Conservation (phyloP, 805 yeast species). For the Lachancea thermotolerans region DNA sequence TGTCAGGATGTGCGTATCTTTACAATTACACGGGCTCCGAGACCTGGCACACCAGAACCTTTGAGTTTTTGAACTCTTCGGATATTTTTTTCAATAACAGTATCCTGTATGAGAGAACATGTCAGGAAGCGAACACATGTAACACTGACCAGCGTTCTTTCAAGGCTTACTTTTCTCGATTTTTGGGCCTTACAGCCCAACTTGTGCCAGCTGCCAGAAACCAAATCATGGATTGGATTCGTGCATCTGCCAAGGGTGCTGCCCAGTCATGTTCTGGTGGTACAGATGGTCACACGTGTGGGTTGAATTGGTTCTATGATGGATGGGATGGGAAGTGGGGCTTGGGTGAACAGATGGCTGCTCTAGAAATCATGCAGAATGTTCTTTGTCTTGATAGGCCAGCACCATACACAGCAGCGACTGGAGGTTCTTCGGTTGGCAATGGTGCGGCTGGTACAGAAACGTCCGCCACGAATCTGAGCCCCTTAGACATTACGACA, state of each 20-base stretch:
- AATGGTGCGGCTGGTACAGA: slow-evolving; percentile 62
- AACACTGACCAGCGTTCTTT: slow-evolving; percentile 88
- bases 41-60: slow-evolving; percentile 60
- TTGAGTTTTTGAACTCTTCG: slow-evolving; percentile 48
- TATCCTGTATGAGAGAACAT: slow-evolving; percentile 76
- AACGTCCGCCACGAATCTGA: slow-evolving; percentile 31
- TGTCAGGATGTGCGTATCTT: slow-evolving; percentile 75
- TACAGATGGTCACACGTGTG: slow-evolving; percentile 82
- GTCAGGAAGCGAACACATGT: slow-evolving; percentile 61
- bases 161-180: slow-evolving; percentile 74
- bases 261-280: slow-evolving; percentile 86
- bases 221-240: slow-evolving; percentile 31
- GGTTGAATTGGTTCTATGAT: slow-evolving; percentile 62
- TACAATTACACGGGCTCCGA: slow-evolving; percentile 61
- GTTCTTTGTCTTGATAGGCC: slow-evolving; percentile 33
- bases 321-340: slow-evolving; percentile 75
- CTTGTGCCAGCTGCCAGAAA: slow-evolving; percentile 51
- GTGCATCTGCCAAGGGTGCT: slow-evolving; percentile 59
- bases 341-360: slow-evolving; percentile 86
- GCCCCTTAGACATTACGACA: slow-evolving; percentile 37
- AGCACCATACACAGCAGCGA: slow-evolving; percentile 53
- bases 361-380: slow-evolving; percentile 57
- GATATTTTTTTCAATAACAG: slow-evolving; percentile 48
- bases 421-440: slow-evolving; percentile 69
- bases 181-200: slow-evolving; percentile 65